Evolutionary conservation across 495 filamentous ascomycete genomes (phyloP).

Genomic region (Penicillium paradoxum): DNA sequence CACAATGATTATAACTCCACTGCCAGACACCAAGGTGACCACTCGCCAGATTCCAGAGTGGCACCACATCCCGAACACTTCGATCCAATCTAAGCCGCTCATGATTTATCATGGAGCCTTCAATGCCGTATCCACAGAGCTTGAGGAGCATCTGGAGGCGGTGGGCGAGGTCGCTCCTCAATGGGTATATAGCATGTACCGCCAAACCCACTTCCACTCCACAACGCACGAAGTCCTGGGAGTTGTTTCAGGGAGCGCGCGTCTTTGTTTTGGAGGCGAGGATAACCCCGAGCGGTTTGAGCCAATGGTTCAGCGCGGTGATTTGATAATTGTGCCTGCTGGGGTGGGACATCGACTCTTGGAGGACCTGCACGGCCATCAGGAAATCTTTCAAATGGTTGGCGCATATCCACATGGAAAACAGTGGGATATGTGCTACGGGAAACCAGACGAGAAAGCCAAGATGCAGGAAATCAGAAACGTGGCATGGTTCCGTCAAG

Average conservation of each 20-base stretch:
- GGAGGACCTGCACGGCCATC: slow-evolving; percentile 44
- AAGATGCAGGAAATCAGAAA: slow-evolving; percentile 42
- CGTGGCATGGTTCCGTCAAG: slow-evolving; percentile 52
- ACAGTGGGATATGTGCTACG: slow-evolving; percentile 69
- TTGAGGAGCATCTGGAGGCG: slow-evolving; percentile 49
- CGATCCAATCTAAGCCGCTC: slow-evolving; percentile 57
- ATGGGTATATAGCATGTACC: slow-evolving; percentile 66
- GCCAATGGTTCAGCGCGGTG: slow-evolving; percentile 50
- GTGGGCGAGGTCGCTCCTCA: slow-evolving; percentile 55
- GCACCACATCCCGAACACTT: slow-evolving; percentile 58
- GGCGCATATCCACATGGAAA: slow-evolving; percentile 57
- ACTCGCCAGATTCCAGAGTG: slow-evolving; percentile 56
- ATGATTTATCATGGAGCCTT: slow-evolving; percentile 58
- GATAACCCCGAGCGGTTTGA: slow-evolving; percentile 55
- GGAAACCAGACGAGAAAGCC: slow-evolving; percentile 46
- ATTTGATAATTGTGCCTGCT: slow-evolving; percentile 62
- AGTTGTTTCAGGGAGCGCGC: slow-evolving; percentile 52
- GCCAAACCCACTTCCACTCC: slow-evolving; percentile 58
- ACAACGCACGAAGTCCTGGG: slow-evolving; percentile 64
- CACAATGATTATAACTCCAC: slow-evolving; percentile 36
- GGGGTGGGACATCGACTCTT: slow-evolving; percentile 61
- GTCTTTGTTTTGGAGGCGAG: slow-evolving; percentile 63
- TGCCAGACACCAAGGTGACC: slow-evolving; percentile 48
- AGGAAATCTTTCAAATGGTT: slow-evolving; percentile 56
- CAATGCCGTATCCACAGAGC: slow-evolving; percentile 37